phyloP scores from a whole-genome alignment of 1,139 yeast genomes.

The Hanseniaspora sp. region DNA sequence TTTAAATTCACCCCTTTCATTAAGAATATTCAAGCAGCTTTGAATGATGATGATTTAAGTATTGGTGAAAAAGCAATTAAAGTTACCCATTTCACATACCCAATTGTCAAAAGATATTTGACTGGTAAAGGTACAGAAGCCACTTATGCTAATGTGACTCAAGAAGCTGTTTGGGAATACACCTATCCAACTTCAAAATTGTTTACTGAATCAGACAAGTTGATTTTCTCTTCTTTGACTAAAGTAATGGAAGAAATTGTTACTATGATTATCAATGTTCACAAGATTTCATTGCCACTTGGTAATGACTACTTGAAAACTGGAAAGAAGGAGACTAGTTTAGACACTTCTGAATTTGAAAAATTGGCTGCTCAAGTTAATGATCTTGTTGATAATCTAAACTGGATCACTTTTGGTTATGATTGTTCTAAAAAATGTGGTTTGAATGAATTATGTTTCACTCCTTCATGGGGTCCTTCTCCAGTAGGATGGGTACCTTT shows the following conservation, averaged over 20 bases:
- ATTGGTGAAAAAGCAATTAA: conserved; percentile 26
- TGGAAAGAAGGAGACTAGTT: conserved; percentile 18
- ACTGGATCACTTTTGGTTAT: conserved; percentile 37
- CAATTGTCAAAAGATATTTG: conserved; percentile 35
- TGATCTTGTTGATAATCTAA: conserved; percentile 25
- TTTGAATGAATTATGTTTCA: conserved; percentile 39
- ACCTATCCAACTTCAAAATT: conserved; percentile 34
- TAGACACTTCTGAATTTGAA: conserved; percentile 15
- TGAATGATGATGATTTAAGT: conserved; percentile 17
- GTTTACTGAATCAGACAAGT: conserved; percentile 32
- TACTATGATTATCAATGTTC: conserved; percentile 31
- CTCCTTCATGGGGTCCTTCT: conserved; percentile 52
- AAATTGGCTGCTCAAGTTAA: conserved; percentile 19
- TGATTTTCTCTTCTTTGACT: conserved; percentile 39
- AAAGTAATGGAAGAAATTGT: conserved; percentile 33
- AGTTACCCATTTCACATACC: conserved; percentile 32
- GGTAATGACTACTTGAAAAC: conserved; percentile 26
- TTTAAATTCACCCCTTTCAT: conserved; percentile 42
- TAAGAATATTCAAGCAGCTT: conserved; percentile 32
- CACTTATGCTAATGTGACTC: conserved; percentile 17
- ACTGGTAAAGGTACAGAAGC: conserved; percentile 9
- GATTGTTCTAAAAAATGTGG: conserved; percentile 35
- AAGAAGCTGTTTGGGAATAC: conserved; percentile 35
- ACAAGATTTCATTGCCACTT: conserved; percentile 24
- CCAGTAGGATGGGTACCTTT: conserved; percentile 32